These are phyloP conservation scores for Prunus dulcis DNA, from an alignment of 306 rosid genomes.

Conservation along the genomic window DNA sequence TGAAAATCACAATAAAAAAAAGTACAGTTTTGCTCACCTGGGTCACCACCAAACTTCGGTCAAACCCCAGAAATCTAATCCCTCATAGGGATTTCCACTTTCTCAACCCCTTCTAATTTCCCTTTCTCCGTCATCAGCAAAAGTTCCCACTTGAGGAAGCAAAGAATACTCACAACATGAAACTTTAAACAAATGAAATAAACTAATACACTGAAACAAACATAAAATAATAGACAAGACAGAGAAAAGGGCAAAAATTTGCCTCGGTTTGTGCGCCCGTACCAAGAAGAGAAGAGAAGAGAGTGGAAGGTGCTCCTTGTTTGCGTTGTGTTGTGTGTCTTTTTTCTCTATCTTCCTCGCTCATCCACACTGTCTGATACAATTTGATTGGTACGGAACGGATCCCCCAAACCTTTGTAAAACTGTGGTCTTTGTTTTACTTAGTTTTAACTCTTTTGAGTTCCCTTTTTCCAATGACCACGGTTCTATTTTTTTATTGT, in stretches of 20 bases:
- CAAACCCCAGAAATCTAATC: conserved; percentile 29
- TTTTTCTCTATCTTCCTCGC: neutral
- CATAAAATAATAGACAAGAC: neutral
- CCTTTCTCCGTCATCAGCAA: neutral
- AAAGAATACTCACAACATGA: conserved; percentile 18
- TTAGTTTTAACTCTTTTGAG: neutral
- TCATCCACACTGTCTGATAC: neutral
- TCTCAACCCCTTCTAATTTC: conserved; percentile 16
- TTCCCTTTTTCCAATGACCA: neutral
- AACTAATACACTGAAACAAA: neutral
- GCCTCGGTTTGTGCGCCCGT: conserved; percentile 18
- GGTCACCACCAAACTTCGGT: conserved; percentile 27
- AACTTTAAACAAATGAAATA: neutral
- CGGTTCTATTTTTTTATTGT: neutral
- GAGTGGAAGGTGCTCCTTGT: conserved; percentile 25
- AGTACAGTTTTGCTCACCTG: conserved; percentile 26
- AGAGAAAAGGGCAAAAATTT: neutral
- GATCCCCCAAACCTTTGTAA: neutral
- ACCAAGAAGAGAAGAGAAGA: conserved; percentile 9
- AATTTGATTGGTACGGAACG: conserved; percentile 13
- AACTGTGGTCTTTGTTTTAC: neutral
- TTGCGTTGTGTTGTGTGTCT: conserved; percentile 4
- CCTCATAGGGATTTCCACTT: conserved; percentile 28
- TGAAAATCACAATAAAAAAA: conserved; percentile 2
- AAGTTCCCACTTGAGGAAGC: conserved; percentile 35